Evolutionary conservation across 495 filamentous ascomycete species (phyloP).

Genomic region (Trichoderma asperelloides): DNA sequence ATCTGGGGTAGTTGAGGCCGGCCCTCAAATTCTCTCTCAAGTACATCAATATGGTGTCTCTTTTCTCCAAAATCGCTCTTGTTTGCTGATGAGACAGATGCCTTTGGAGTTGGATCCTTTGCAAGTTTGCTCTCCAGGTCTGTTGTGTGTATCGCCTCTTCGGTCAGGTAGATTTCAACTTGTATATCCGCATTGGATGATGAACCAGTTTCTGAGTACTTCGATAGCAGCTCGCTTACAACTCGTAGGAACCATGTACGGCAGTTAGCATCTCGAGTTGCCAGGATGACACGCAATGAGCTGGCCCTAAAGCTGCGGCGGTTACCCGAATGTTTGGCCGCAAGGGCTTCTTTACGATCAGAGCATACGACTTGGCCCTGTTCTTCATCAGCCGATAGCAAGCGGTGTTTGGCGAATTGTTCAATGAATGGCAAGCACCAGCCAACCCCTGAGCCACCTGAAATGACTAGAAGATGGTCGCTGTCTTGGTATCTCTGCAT

Average conservation of each 20-base stretch:
- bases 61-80: neutral
- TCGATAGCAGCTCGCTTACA: neutral
- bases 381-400: neutral
- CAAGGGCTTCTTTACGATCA: neutral
- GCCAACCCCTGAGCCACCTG: constrained; percentile 48
- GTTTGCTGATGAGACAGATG: neutral
- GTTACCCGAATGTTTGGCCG: neutral
- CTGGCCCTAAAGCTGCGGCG: no score
- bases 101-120: neutral
- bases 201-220: neutral
- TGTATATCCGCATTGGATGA: neutral
- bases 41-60: neutral
- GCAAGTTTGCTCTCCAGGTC: neutral
- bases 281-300: neutral
- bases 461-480: constrained; percentile 37
- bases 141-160: neutral
- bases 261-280: neutral
- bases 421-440: constrained; percentile 38
- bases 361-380: neutral
- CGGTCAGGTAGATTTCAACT: neutral
- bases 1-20: neutral
- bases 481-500: constrained; percentile 16
- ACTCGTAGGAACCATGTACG: neutral
- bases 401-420: neutral
- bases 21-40: neutral